A percentile compares a stretch with the other conserved stretches of the same genome.
These are phyloP conservation scores for Trichophyton verrucosum DNA, from an alignment of 2,329 filamentous ascomycete species.

Conservation along the genomic window DNA sequence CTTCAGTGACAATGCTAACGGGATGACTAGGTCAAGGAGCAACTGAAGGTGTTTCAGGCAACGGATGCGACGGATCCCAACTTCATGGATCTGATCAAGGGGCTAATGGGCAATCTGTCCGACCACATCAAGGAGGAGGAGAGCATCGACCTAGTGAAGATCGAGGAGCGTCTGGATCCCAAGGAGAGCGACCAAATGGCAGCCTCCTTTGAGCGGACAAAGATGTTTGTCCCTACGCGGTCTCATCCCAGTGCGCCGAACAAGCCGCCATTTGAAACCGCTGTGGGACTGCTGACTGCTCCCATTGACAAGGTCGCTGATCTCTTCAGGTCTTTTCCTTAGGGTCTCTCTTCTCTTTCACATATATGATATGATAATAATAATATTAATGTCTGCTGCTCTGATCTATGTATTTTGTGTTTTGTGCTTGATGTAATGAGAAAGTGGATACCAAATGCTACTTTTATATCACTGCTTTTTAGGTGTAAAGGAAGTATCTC, in stretches of 20 bases:
- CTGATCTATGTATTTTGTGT: no score
- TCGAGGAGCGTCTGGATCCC: constrained; percentile 33
- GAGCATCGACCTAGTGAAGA: constrained; percentile 35
- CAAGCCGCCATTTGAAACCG: constrained; percentile 45
- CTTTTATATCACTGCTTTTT: neutral
- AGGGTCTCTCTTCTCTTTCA: neutral
- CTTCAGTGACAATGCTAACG: neutral
- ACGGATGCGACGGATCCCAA: constrained; percentile 29
- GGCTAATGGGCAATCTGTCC: constrained; percentile 34
- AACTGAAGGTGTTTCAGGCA: constrained; percentile 40
- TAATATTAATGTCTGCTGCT: no score
- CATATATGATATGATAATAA: no score
- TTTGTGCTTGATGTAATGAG: no score
- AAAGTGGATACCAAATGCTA: neutral
- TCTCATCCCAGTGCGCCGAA: constrained; percentile 42
- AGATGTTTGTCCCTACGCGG: constrained; percentile 41
- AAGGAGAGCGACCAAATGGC: constrained; percentile 29
- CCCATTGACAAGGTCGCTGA: constrained; percentile 47
- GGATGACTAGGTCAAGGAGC: constrained; percentile 37
- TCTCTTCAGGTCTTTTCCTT: constrained; percentile 44
- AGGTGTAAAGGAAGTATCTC: neutral
- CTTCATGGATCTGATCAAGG: constrained; percentile 35
- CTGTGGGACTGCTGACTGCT: constrained; percentile 41
- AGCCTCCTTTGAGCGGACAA: constrained; percentile 40
- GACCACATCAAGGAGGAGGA: constrained; percentile 43